Evolutionary conservation across 148 eudicot species (phyloP).

Genomic region (Cornus florida): DNA sequence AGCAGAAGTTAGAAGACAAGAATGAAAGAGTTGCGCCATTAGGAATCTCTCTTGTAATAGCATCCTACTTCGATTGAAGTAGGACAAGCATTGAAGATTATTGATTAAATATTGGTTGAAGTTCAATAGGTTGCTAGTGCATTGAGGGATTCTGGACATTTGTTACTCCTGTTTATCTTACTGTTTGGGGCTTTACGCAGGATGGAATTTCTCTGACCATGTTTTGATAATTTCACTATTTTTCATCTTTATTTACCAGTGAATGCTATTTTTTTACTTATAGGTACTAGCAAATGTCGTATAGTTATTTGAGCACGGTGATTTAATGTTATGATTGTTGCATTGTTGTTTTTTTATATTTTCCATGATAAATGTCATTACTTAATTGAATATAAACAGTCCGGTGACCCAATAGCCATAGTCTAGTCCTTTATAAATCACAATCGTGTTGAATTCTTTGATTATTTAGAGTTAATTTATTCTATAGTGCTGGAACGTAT

Average conservation of each 20-base stretch:
- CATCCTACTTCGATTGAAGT: neutral
- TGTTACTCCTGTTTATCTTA: neutral
- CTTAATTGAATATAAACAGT: neutral
- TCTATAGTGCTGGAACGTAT: too few species aligned
- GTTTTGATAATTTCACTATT: neutral
- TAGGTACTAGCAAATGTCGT: neutral
- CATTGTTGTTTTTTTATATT: neutral
- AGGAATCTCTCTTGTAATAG: neutral
- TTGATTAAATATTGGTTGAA: neutral
- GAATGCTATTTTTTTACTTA: neutral
- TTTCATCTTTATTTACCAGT: neutral
- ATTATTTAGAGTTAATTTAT: too few species aligned
- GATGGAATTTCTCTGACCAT: neutral
- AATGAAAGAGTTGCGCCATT: neutral
- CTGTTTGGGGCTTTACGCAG: neutral
- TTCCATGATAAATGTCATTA: neutral
- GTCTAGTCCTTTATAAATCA: neutral
- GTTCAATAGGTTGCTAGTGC: neutral
- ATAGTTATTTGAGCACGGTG: neutral
- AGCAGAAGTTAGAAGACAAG: neutral
- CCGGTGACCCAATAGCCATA: neutral
- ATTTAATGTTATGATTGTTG: neutral
- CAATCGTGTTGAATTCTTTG: too few species aligned
- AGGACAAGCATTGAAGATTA: neutral
- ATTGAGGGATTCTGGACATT: neutral